Percentiles rank a stretch among this genome's conserved stretches.
Evolutionary conservation across 352 stramenopile species (phyloP).

Genomic region (Bremia lactucae): DNA sequence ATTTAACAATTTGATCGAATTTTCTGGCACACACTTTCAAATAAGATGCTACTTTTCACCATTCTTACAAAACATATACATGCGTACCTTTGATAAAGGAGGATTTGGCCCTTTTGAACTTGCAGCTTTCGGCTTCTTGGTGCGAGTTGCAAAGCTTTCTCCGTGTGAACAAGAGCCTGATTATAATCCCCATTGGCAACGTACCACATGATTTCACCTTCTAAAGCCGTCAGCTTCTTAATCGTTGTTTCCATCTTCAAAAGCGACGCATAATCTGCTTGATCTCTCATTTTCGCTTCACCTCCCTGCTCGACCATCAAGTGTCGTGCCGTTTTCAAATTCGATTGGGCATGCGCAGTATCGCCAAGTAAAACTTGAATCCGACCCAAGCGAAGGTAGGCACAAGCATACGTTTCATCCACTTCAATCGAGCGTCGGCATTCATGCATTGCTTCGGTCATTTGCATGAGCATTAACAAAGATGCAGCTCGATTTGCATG

Average conservation of each 20-base stretch:
- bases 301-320: slow-evolving; percentile 17
- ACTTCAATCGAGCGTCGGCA: slow-evolving; percentile 47
- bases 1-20: slow-evolving; percentile 35
- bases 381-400: slow-evolving; percentile 56
- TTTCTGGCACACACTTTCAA: slow-evolving; percentile 26
- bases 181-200: slow-evolving; percentile 35
- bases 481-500: slow-evolving; percentile 69
- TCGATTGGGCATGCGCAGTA: slow-evolving; percentile 37
- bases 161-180: slow-evolving; percentile 31
- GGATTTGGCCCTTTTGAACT: slow-evolving; percentile 44
- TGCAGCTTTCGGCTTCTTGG: slow-evolving; percentile 44
- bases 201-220: slow-evolving; percentile 52
- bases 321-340: slow-evolving; percentile 33
- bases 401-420: slow-evolving; percentile 58
- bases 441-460: slow-evolving; percentile 60
- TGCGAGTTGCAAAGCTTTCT: slow-evolving; percentile 42
- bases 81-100: slow-evolving; percentile 62
- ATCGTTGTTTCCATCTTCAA: slow-evolving; percentile 48
- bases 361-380: slow-evolving; percentile 66
- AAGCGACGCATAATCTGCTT: slow-evolving; percentile 31
- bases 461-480: slow-evolving; percentile 71
- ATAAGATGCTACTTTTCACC: background rate
- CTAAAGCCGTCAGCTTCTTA: slow-evolving; percentile 31
- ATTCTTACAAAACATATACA: slow-evolving; percentile 1
- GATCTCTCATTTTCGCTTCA: slow-evolving; percentile 15